Percentiles rank a stretch among this genome's conserved stretches.
phyloP scores from a whole-genome alignment of 305 asterid species.

The Lippia alba region DNA sequence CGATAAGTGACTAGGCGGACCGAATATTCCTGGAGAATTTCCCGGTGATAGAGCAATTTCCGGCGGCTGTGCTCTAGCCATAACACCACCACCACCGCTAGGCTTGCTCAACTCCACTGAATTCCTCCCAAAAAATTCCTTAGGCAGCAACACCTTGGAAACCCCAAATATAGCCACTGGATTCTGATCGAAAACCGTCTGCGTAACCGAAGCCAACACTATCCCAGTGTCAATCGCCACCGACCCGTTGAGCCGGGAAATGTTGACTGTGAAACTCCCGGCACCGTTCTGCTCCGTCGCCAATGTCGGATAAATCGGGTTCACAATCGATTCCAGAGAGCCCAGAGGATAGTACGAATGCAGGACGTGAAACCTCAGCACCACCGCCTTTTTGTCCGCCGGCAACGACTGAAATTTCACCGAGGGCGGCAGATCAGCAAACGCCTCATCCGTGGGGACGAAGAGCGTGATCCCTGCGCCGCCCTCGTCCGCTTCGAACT shows the following conservation, averaged over 20 bases:
- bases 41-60: slow-evolving; percentile 49
- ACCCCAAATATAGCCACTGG: slow-evolving; percentile 90
- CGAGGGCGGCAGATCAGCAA: slow-evolving; percentile 65
- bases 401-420: slow-evolving; percentile 66
- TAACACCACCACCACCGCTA: slow-evolving; percentile 35
- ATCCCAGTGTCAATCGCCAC: slow-evolving; percentile 78
- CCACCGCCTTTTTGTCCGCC: slow-evolving; percentile 76
- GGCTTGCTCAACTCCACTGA: slow-evolving; percentile 52
- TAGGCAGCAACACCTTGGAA: slow-evolving; percentile 72
- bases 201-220: slow-evolving; percentile 74
- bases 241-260: slow-evolving; percentile 75
- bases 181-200: slow-evolving; percentile 86
- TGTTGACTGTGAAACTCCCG: slow-evolving; percentile 75
- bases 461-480: slow-evolving; percentile 88
- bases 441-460: slow-evolving; percentile 81
- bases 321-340: slow-evolving; percentile 75
- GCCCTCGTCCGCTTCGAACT: slow-evolving; percentile 72
- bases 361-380: slow-evolving; percentile 75
- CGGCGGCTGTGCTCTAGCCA: slow-evolving; percentile 59
- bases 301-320: slow-evolving; percentile 85
- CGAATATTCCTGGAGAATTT: slow-evolving; percentile 31
- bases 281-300: slow-evolving; percentile 90
- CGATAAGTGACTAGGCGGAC: slow-evolving; percentile 38
- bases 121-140: slow-evolving; percentile 64
- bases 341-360: slow-evolving; percentile 89